Conservation (phyloP, 2,329 filamentous ascomycete species). For the Pseudogymnoascus sp. region DNA sequence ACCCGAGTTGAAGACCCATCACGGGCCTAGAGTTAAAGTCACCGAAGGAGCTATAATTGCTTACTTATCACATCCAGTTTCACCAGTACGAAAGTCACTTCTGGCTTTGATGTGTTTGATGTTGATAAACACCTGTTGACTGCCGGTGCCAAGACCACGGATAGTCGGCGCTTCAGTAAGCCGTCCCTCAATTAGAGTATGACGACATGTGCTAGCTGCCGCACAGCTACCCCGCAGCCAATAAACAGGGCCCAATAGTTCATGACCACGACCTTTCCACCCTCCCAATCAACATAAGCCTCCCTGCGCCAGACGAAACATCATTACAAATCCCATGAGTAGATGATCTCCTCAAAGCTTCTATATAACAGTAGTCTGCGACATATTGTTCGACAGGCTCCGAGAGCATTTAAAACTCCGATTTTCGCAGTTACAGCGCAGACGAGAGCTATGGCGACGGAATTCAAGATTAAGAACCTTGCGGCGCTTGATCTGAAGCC, state of each 20-base stretch:
- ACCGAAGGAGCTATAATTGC: not conserved
- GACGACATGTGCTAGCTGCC: conserved; percentile 1
- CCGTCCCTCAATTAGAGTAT: not conserved
- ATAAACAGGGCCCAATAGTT: not conserved
- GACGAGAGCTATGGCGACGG: not conserved
- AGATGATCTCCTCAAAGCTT: not conserved
- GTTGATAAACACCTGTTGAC: not conserved
- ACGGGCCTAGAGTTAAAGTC: not conserved
- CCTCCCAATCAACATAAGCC: not conserved
- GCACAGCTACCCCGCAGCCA: not conserved
- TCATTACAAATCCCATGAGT: conserved; percentile 2
- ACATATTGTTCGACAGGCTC: conserved; percentile 6
- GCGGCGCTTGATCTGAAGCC: conserved; percentile 58
- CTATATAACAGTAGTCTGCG: not conserved
- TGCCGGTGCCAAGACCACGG: not conserved
- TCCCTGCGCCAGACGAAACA: not conserved
- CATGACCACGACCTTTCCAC: not conserved
- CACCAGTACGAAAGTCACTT: not conserved
- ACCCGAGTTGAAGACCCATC: not conserved
- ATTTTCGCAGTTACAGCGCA: not conserved
- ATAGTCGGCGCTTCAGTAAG: not conserved
- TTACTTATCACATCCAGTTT: not conserved
- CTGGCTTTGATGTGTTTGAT: not conserved
- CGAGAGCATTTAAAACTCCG: not conserved
- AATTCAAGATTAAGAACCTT: conserved; percentile 1